Evolutionary conservation across 2,329 filamentous ascomycete species (phyloP), one percentile per base, ranked within the genome.

Genomic region (Rugonectria rugulosa): DNA sequence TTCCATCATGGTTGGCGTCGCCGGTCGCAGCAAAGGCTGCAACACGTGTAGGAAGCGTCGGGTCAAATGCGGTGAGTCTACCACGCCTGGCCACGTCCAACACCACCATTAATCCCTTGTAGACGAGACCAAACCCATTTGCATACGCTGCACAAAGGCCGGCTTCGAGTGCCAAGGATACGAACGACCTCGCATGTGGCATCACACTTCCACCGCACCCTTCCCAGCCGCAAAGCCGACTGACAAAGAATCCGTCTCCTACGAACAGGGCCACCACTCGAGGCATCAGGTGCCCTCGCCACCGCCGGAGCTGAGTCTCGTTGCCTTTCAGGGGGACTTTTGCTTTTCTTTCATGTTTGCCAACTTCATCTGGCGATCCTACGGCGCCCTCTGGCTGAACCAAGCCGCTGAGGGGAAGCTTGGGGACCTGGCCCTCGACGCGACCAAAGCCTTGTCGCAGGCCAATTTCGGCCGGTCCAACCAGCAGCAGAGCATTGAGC

Each of bases 11-110:
- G 60, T 61, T 15, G 60, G 60, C 9, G 48, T 62, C 23, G 55
- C 60, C 1, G 60, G 60, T 7, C 60, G 60, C 51, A 62, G 60
- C 58, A 62, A 62, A 49, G 60, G 54, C 48, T 62, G 60, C 52
- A 59, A 58, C n/a, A 62, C 60, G 6, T 62, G 60, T 51, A 52
- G 60, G 21, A 62, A 47, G 20, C 57, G 60, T 1, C 21, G 58
- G 26, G 60, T 62, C 27, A 62, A 59, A 26, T 62, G 60, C 20
- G 60, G 60, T 62, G 37, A 31, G 57, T 44, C 40, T 6, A 4
- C n/a, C 15, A 9, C 8, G 8, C 2, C 8, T 32, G n/a, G 20
- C 36, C 32, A 5, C 4, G 23, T 19, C 10, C n/a, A 21, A 2
- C 5, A 11, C 17, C 10, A 15, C 31, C 3, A 7, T 23, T 56